Conservation (phyloP, 805 yeast species). For the Saccharomyces kudriavzevii region DNA sequence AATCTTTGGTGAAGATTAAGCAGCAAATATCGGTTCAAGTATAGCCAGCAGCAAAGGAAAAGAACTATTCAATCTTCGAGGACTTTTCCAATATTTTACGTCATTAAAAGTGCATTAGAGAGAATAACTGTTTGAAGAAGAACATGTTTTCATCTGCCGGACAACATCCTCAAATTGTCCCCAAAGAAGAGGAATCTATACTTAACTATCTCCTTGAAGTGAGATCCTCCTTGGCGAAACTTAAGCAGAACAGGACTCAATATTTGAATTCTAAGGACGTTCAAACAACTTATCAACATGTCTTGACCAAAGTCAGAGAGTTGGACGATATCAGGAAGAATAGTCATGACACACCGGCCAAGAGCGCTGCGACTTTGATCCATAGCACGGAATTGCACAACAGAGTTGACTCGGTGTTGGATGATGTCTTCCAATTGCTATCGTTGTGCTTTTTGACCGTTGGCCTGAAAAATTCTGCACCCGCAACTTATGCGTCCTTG, state of each 20-base stretch:
- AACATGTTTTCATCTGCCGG: neutral
- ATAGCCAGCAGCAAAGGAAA: neutral
- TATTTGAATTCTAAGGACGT: conserved; percentile 64
- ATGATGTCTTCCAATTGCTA: conserved; percentile 82
- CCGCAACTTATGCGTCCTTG: conserved; percentile 87
- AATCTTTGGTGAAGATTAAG: neutral
- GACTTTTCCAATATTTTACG: neutral
- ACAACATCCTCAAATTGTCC: conserved; percentile 29
- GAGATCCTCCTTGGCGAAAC: conserved; percentile 36
- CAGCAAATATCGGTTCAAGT: neutral
- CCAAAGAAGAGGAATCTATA: conserved; percentile 32
- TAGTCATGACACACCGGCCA: conserved; percentile 19
- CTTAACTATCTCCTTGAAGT: conserved; percentile 36
- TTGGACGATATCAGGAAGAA: conserved; percentile 45
- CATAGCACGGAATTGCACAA: conserved; percentile 29
- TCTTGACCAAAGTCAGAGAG: conserved; percentile 45
- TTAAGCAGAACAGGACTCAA: conserved; percentile 58
- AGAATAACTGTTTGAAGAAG: neutral
- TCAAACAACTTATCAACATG: conserved; percentile 48
- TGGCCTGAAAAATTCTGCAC: conserved; percentile 83
- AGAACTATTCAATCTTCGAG: neutral
- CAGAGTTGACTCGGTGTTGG: conserved; percentile 64
- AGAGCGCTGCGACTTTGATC: conserved; percentile 21
- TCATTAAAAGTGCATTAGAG: neutral
- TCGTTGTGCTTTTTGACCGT: conserved; percentile 85